Percentiles rank a stretch among this genome's conserved stretches.
Evolutionary conservation across 495 filamentous ascomycete genomes (phyloP).

Genomic region (Talaromyces proteolyticus): DNA sequence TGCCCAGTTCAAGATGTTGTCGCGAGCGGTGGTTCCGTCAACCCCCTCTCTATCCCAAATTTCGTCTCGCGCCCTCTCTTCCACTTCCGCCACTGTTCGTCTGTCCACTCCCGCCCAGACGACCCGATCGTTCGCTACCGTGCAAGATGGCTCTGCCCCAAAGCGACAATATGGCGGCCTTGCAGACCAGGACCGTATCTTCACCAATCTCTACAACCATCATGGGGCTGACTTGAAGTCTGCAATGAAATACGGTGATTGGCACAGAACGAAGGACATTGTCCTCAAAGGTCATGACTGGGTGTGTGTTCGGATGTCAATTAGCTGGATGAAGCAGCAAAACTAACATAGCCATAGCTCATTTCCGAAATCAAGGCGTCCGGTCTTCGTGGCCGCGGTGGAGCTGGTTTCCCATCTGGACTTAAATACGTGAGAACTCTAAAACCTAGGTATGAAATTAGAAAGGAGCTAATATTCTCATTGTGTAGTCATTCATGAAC

Average conservation of each 20-base stretch:
- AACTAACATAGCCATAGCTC: constrained; percentile 46
- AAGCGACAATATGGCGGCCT: constrained; percentile 75
- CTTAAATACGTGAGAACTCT: constrained; percentile 83
- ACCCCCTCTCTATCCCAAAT: constrained; percentile 44
- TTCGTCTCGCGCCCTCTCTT: constrained; percentile 51
- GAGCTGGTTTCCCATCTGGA: constrained; percentile 95
- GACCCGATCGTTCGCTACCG: constrained; percentile 73
- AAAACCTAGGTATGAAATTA: background rate
- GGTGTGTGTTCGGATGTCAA: constrained; percentile 39
- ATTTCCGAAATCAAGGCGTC: constrained; percentile 95
- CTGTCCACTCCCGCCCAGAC: constrained; percentile 36
- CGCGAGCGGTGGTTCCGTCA: constrained; percentile 44
- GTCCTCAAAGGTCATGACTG: constrained; percentile 94
- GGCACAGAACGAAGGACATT: constrained; percentile 99
- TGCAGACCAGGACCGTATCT: constrained; percentile 94
- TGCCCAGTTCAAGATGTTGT: constrained; percentile 40
- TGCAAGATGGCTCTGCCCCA: constrained; percentile 73
- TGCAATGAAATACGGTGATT: constrained; percentile 98
- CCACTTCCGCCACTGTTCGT: constrained; percentile 24
- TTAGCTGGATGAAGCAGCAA: background rate
- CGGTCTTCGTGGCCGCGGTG: constrained; percentile 90
- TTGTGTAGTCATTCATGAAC: constrained; percentile 93
- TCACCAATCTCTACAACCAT: constrained; percentile 94
- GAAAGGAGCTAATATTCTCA: constrained; percentile 13
- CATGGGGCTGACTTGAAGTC: constrained; percentile 85